Conservation (phyloP, 2,329 filamentous ascomycete genomes). For the Fusarium xylarioides region DNA sequence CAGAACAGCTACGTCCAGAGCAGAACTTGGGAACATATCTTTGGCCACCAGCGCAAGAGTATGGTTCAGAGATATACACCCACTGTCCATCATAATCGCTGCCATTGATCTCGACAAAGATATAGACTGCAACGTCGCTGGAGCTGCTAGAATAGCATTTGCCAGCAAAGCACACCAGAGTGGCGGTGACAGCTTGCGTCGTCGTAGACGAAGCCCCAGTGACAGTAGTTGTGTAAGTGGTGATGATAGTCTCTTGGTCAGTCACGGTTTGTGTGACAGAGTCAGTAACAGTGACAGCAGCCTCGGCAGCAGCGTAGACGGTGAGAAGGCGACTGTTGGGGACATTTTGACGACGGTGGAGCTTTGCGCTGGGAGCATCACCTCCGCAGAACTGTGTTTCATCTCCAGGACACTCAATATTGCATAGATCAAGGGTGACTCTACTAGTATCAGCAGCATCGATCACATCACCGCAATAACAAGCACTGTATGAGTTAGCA, state of each 20-base stretch:
- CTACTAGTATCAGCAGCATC: not conserved
- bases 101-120: constrained; percentile 32
- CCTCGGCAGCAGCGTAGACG: constrained; percentile 15
- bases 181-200: constrained; percentile 23
- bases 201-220: constrained; percentile 3
- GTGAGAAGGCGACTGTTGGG: constrained; percentile 34
- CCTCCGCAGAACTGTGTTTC: not conserved
- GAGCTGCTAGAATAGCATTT: constrained; percentile 10
- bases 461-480: not conserved
- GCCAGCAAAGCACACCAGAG: constrained; percentile 25
- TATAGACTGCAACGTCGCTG: constrained; percentile 3
- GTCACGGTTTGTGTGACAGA: constrained; percentile 16
- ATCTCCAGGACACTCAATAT: not conserved
- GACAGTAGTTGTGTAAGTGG: constrained; percentile 26
- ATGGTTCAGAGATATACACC: constrained; percentile 29
- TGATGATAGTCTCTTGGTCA: constrained; percentile 18
- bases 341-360: not conserved
- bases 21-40: constrained; percentile 32
- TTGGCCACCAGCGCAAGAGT: constrained; percentile 24
- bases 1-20: constrained; percentile 11
- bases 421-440: not conserved
- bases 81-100: constrained; percentile 20
- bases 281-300: not conserved
- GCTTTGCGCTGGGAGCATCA: not conserved
- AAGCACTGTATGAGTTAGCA: not conserved